Percentiles rank a stretch among this genome's conserved stretches.
Conservation (phyloP, 768 basidiomycete species). For the Tricholoma flavovirens region DNA sequence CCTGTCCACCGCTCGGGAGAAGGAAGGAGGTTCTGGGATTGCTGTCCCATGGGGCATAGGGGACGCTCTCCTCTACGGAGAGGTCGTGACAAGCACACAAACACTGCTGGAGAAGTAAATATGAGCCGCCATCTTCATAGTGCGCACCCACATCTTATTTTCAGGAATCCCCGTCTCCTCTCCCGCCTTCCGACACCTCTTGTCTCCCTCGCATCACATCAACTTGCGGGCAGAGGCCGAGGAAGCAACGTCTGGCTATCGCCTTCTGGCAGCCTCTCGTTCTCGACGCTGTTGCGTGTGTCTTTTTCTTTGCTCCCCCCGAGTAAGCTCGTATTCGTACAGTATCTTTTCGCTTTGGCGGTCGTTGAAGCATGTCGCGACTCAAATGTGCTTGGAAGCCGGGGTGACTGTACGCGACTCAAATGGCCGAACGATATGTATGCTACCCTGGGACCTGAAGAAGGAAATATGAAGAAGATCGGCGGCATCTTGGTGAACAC, state of each 20-base stretch:
- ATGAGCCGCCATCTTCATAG: background rate
- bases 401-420: conserved; percentile 57
- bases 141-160: background rate
- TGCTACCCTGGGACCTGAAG: conserved; percentile 46
- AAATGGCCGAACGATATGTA: conserved; percentile 99
- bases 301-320: conserved; percentile 46
- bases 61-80: conserved; percentile 78
- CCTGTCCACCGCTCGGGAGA: conserved; percentile 32
- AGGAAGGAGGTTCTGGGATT: conserved; percentile 17
- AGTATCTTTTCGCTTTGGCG: conserved; percentile 88
- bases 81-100: conserved; percentile 91
- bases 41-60: conserved; percentile 53
- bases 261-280: conserved; percentile 81
- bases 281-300: conserved; percentile 69
- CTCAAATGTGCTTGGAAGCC: conserved; percentile 43
- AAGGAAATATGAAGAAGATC: conserved; percentile 63
- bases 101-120: conserved; percentile 89
- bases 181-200: conserved; percentile 66
- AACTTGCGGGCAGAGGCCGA: conserved; percentile 83
- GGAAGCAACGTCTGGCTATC: conserved; percentile 92
- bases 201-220: conserved; percentile 80
- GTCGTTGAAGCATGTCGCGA: conserved; percentile 82
- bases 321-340: conserved; percentile 79
- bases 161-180: conserved; percentile 73
- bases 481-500: conserved; percentile 93